Evolutionary conservation across 345 rosid genomes (phyloP), one percentile per base, ranked within the genome.

Genomic region (Hevea brasiliensis): DNA sequence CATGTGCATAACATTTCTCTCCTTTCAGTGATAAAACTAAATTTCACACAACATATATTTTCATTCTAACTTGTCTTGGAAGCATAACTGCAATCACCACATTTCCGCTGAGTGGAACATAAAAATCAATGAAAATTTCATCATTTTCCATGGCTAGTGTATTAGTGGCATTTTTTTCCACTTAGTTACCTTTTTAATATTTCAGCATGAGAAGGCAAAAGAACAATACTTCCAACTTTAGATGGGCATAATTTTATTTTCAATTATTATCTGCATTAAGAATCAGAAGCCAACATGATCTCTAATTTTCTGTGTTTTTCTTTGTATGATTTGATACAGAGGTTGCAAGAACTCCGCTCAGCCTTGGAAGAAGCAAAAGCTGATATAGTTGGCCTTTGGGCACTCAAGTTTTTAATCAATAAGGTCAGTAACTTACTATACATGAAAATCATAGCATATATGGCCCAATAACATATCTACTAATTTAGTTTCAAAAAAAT

Each of bases 361-460:
- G 85, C 97, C 73, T 61, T 94, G 86, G 97, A 92, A 84, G 97
- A 94, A 86, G 97, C 93, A 73, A 92, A 94, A 84, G 98, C 97
- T 55, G 97, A 94, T 76, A 92, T 94, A 61, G 98, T 90, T 82
- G 98, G 98, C 53, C 91, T 94, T 70, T 94, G 98, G 98, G 97
- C 98, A 20, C 85, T 94, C 47, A 92, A 77, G 77, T 90, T 92
- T 80, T 80, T 94, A 68, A 90, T 94, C 67, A 32, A 70, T 57
- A 84, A 86, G 97, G 98, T 92, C 8, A 69, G 60, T 82, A 6
- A 61, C 55, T 68, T 72, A 56, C 35, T 64, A 9, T 56, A 8
- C 20, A 2, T 23, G 62, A 69, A 15, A 17, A 67, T 50, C 24
- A 18, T 11, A 11, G 7, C 6, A 14, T 50, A 6, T 17, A 6